These are phyloP conservation scores for Syzygium malaccense DNA, from an alignment of 441 rosid genomes.

Conservation along the genomic window DNA sequence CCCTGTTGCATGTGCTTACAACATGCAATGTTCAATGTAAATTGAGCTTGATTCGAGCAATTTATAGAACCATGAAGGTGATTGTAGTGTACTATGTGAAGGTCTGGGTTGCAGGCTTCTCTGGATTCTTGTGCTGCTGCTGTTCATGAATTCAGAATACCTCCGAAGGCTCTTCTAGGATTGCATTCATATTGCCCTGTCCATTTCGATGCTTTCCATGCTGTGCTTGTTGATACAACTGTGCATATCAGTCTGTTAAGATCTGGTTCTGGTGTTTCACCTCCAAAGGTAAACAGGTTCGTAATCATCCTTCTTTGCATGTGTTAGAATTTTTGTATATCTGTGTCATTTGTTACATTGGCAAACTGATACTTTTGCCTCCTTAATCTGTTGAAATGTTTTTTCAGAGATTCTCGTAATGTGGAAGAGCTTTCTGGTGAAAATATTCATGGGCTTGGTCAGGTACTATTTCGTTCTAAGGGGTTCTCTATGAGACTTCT, in stretches of 20 bases:
- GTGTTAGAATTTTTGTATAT: not conserved
- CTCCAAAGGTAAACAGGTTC: constrained; percentile 52
- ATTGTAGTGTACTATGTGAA: constrained; percentile 20
- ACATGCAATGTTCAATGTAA: not conserved
- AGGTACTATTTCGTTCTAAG: constrained; percentile 33
- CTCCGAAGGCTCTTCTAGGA: constrained; percentile 89
- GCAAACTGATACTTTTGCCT: not conserved
- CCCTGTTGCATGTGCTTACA: not conserved
- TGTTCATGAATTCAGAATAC: constrained; percentile 84
- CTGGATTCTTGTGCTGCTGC: constrained; percentile 54
- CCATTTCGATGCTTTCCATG: constrained; percentile 75
- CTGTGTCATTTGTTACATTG: not conserved
- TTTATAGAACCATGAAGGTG: not conserved
- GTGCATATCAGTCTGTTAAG: constrained; percentile 67
- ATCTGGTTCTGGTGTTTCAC: constrained; percentile 36
- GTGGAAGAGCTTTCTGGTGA: constrained; percentile 28
- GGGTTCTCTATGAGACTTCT: not conserved
- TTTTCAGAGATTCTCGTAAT: constrained; percentile 35
- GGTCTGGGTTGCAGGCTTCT: constrained; percentile 40
- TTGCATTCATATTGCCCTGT: constrained; percentile 94
- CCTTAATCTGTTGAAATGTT: constrained; percentile 12
- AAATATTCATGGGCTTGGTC: constrained; percentile 30
- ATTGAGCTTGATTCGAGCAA: not conserved
- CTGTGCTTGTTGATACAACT: constrained; percentile 76
- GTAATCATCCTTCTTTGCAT: constrained; percentile 15